Base-by-base conservation (phyloP, 1,139 yeast genomes). In the Suhomyces taliae region DNA sequence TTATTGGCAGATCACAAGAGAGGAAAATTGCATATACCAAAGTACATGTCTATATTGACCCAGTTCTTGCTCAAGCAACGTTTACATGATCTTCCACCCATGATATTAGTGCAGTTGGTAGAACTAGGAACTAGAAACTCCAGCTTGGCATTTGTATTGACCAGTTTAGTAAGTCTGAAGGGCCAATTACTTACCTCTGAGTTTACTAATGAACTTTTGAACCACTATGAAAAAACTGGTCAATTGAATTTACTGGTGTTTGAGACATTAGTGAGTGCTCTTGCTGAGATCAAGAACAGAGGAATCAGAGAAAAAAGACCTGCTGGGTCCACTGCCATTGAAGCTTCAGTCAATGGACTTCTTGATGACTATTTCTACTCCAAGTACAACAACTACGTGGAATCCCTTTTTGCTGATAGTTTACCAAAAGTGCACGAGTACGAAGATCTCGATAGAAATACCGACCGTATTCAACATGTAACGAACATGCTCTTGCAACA, bases 361-460 rank as follows among this genome's bases (percentile, higher is more conserved):
- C 32, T 47, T 2, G 61, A 61, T 41, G 68, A 65, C 19, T 46
- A 47, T 3, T 65, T 68, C 38, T 65, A 61, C 46, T 12, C 34
- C 4, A 42, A 44, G 6, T 61, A 62, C 44, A 62, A 67, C 19
- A 41, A 39, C 8, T 67, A 70, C 46, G 55, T 73, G 9, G 76
- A 73, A 44, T 46, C 53, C 4, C 47, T 72, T 11, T 74, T 62
- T 49, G 53, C 49, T 4, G 65, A 65, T 4, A 45, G 51, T 1
- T 58, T 62, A 9, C 78, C 78, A 0, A 52, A 54, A 27, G 63
- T 65, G 4, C 79, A 75, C 52, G 76, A 74, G 51, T 72, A 65
- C 55, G 49, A 61, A 44, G 55, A 71, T 48, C 49, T 60, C 36
- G 70, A 73, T 33, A 55, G 57, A 38, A 72, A 62, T 51, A 51